These are phyloP conservation scores for Phytophthora sp. DNA, from an alignment of 352 stramenopile species.

Conservation along the genomic window DNA sequence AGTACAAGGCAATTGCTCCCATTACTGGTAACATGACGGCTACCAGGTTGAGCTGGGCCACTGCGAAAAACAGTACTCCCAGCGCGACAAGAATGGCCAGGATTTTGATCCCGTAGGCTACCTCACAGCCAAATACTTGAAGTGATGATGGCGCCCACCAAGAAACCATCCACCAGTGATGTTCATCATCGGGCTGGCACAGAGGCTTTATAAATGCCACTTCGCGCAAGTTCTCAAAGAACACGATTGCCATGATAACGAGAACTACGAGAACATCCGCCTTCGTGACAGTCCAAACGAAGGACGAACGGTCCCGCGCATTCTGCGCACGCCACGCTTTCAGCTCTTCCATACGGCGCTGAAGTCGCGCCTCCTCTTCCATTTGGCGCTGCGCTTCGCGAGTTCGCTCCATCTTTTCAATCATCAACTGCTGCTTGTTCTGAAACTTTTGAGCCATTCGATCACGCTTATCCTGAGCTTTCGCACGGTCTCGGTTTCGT, in stretches of 20 bases:
- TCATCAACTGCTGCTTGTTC: slow-evolving; percentile 65
- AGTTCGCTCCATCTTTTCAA: slow-evolving; percentile 67
- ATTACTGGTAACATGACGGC: slow-evolving; percentile 58
- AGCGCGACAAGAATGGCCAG: slow-evolving; percentile 49
- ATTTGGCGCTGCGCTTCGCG: slow-evolving; percentile 55
- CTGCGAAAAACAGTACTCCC: slow-evolving; percentile 54
- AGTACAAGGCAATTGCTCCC: slow-evolving; percentile 57
- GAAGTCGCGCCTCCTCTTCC: slow-evolving; percentile 48
- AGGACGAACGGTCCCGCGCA: slow-evolving; percentile 37
- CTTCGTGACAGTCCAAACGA: slow-evolving; percentile 75
- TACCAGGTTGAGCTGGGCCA: slow-evolving; percentile 71
- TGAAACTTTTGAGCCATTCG: slow-evolving; percentile 71
- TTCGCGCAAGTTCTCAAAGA: slow-evolving; percentile 73
- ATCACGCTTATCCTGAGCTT: slow-evolving; percentile 65
- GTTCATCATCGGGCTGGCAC: slow-evolving; percentile 49
- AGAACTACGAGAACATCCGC: slow-evolving; percentile 74
- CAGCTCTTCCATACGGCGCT: slow-evolving; percentile 39
- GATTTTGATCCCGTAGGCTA: slow-evolving; percentile 77
- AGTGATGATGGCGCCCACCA: slow-evolving; percentile 65
- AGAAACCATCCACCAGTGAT: slow-evolving; percentile 60
- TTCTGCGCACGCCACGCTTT: slow-evolving; percentile 44
- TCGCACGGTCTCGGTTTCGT: slow-evolving; percentile 57
- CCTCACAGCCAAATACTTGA: slow-evolving; percentile 67
- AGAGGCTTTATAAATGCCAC: slow-evolving; percentile 66
- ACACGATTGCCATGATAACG: slow-evolving; percentile 77